phyloP scores from a whole-genome alignment of 106 monocot species.

The Phalaenopsis equestris region DNA sequence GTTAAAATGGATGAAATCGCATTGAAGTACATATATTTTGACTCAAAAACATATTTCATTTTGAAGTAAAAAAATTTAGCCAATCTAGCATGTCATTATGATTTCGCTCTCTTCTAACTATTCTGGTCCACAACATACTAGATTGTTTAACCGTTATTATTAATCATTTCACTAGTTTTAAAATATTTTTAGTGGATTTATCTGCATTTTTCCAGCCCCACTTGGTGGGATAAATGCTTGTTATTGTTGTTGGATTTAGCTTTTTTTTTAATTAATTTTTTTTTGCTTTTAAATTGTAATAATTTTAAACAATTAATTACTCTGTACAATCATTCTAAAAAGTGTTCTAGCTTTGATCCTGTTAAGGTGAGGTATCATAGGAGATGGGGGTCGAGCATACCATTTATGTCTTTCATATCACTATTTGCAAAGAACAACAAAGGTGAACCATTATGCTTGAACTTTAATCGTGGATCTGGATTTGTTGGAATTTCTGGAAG shows the following conservation, averaged over 20 bases:
- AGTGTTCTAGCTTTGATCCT: not conserved
- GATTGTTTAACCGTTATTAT: not conserved
- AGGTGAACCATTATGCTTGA: constrained; percentile 47
- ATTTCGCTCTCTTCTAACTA: not conserved
- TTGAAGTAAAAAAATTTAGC: no score
- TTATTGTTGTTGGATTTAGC: no score
- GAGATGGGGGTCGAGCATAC: constrained; percentile 36
- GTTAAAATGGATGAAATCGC: no score
- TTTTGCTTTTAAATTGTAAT: not conserved
- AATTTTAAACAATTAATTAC: not conserved
- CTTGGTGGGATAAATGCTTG: no score
- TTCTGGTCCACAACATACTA: not conserved
- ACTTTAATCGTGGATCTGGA: constrained; percentile 45
- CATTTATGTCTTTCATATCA: constrained; percentile 56
- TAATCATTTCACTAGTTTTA: not conserved
- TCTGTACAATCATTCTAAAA: not conserved
- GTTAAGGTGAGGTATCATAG: constrained; percentile 64
- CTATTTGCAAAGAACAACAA: constrained; percentile 54
- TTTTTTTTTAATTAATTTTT: not conserved
- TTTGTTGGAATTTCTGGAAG: constrained; percentile 68
- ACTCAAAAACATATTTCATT: no score
- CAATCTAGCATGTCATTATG: no score
- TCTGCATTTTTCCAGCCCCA: not conserved
- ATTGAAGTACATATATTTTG: no score
- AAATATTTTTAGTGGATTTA: not conserved